A percentile compares a stretch with the other conserved stretches of the same genome.
These are phyloP conservation scores for Chaetomium globosum DNA, from an alignment of 2,329 filamentous ascomycete genomes.

Conservation along the genomic window DNA sequence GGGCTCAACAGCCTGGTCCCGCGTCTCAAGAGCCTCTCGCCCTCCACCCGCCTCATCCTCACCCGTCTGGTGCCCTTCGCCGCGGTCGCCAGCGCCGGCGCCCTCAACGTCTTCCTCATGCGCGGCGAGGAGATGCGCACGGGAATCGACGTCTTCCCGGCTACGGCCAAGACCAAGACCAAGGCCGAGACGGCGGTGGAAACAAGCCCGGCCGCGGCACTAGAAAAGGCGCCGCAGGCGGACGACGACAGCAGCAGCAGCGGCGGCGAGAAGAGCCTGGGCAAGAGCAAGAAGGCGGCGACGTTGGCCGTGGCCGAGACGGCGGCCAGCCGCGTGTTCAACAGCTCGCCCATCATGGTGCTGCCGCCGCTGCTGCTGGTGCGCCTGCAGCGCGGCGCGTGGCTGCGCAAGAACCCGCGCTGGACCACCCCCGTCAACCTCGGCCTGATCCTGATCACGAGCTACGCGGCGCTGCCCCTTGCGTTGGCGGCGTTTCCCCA, in stretches of 20 bases:
- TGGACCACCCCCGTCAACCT: conserved; percentile 83
- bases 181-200: conserved; percentile 51
- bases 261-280: conserved; percentile 57
- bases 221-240: not conserved
- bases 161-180: conserved; percentile 63
- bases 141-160: conserved; percentile 90
- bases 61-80: conserved; percentile 93
- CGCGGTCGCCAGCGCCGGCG: conserved; percentile 87
- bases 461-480: conserved; percentile 83
- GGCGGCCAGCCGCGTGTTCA: conserved; percentile 85
- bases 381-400: conserved; percentile 77
- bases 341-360: conserved; percentile 96
- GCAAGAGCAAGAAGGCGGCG: conserved; percentile 85
- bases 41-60: conserved; percentile 74
- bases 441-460: conserved; percentile 81
- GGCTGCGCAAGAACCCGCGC: conserved; percentile 75
- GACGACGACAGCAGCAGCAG: not conserved
- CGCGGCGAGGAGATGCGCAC: conserved; percentile 90
- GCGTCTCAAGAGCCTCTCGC: conserved; percentile 73
- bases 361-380: conserved; percentile 86
- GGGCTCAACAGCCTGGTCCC: conserved; percentile 90
- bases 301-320: conserved; percentile 90
- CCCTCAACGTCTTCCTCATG: conserved; percentile 96
- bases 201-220: not conserved
- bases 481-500: conserved; percentile 93